Evolutionary conservation across 106 monocot genomes (phyloP).

Genomic region (Acanthochlamys bracteata): DNA sequence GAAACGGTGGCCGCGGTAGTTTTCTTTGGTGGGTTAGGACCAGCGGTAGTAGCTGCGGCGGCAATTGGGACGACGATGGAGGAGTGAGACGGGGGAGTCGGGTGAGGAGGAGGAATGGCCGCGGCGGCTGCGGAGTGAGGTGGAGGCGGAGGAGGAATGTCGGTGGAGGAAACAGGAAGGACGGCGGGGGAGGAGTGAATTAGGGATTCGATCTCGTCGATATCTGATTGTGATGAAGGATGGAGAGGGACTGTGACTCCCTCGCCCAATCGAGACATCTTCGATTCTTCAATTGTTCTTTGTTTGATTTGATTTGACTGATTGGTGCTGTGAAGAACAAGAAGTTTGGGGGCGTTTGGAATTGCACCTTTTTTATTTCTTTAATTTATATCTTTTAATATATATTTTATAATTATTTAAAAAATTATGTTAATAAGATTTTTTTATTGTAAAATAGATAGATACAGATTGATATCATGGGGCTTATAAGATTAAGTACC

Average conservation of each 20-base stretch:
- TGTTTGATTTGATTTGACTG: no score
- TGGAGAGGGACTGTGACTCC: conserved; percentile 71
- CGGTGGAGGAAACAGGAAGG: conserved; percentile 37
- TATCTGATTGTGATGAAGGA: conserved; percentile 91
- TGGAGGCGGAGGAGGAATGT: conserved; percentile 20
- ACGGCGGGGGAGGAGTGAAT: conserved; percentile 54
- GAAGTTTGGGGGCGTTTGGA: no score
- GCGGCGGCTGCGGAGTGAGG: background rate
- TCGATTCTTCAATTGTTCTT: background rate
- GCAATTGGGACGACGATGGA: conserved; percentile 13
- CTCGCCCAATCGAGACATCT: background rate
- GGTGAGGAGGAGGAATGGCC: conserved; percentile 28
- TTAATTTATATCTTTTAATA: no score
- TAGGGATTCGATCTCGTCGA: conserved; percentile 95
- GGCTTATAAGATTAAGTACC: no score
- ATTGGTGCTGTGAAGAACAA: no score
- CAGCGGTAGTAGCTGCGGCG: no score
- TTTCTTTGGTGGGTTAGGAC: no score
- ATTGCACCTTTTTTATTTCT: no score
- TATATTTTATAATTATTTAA: no score
- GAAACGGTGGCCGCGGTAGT: background rate
- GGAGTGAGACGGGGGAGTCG: conserved; percentile 35
- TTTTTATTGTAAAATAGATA: no score
- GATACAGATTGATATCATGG: no score
- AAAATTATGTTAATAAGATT: no score